Conservation (phyloP, 148 eudicot genomes). For the Linanthus parryae region DNA sequence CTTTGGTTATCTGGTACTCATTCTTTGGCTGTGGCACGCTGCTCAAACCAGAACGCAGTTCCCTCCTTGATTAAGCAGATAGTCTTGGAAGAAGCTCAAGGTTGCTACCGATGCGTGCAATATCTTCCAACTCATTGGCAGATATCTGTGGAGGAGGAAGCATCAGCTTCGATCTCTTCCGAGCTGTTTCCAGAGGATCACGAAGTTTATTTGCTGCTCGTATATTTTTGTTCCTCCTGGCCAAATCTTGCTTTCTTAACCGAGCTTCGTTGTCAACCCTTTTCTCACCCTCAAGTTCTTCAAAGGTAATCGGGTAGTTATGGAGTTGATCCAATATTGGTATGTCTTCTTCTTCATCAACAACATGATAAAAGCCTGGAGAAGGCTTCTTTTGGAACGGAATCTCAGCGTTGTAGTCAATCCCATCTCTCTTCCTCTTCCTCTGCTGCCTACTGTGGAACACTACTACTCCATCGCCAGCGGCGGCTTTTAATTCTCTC, state of each 20-base stretch:
- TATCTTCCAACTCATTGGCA: slow-evolving; percentile 89
- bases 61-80: slow-evolving; percentile 73
- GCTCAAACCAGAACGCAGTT: slow-evolving; percentile 74
- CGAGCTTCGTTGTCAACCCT: slow-evolving; percentile 91
- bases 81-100: slow-evolving; percentile 60
- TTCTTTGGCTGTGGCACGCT: slow-evolving; percentile 90
- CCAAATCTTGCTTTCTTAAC: slow-evolving; percentile 85
- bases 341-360: slow-evolving; percentile 71
- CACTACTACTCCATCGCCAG: too few species aligned
- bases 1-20: slow-evolving; percentile 91
- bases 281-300: slow-evolving; percentile 95
- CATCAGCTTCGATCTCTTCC: slow-evolving; percentile 83
- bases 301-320: slow-evolving; percentile 84
- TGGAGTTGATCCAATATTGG: slow-evolving; percentile 78
- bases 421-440: slow-evolving; percentile 91
- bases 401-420: slow-evolving; percentile 96
- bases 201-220: slow-evolving; percentile 93
- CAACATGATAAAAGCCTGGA: slow-evolving; percentile 80
- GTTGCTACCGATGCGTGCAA: slow-evolving; percentile 83
- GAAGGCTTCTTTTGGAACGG: slow-evolving; percentile 97
- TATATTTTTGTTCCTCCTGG: slow-evolving; percentile 95
- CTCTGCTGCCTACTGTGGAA: slow-evolving; percentile 56
- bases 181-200: slow-evolving; percentile 90
- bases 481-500: slow-evolving; percentile 98
- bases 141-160: slow-evolving; percentile 97